Conservation (phyloP, 805 yeast genomes). For the Metschnikowia amazonensis region DNA sequence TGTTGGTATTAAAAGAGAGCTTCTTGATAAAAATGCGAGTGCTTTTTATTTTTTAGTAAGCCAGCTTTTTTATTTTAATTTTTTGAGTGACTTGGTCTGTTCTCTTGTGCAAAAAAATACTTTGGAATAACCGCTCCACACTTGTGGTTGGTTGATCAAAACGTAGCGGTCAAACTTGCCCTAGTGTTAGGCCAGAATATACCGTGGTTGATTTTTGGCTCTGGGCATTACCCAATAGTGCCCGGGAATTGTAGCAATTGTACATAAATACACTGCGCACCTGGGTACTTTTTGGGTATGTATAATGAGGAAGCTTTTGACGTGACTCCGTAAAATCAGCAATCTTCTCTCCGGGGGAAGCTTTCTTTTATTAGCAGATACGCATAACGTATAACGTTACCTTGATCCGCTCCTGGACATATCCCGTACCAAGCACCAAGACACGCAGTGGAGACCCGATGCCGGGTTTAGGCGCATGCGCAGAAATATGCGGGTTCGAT, state of each 20-base stretch:
- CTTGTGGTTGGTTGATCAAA: background rate
- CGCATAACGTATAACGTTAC: background rate
- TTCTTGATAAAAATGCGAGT: slow-evolving; percentile 3
- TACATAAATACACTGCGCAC: background rate
- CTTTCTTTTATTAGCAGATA: background rate
- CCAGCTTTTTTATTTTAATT: background rate
- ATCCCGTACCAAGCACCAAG: background rate
- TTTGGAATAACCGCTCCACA: background rate
- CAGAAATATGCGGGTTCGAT: slow-evolving; percentile 3
- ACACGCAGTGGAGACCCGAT: background rate
- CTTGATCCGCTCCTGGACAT: background rate
- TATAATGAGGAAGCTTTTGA: background rate
- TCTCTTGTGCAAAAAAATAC: background rate
- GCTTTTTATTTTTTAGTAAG: slow-evolving; percentile 3
- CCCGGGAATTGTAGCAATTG: slow-evolving; percentile 2
- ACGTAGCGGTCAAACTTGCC: background rate
- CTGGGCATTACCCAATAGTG: background rate
- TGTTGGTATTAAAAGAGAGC: background rate
- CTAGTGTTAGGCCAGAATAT: background rate
- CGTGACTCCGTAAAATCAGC: background rate
- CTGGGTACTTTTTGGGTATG: background rate
- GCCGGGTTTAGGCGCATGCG: background rate
- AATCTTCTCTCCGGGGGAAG: background rate
- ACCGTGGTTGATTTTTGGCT: background rate
- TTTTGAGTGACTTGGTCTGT: slow-evolving; percentile 1